These are phyloP conservation scores for Lentinus brumalis DNA, from an alignment of 768 basidiomycete genomes.

Conservation along the genomic window DNA sequence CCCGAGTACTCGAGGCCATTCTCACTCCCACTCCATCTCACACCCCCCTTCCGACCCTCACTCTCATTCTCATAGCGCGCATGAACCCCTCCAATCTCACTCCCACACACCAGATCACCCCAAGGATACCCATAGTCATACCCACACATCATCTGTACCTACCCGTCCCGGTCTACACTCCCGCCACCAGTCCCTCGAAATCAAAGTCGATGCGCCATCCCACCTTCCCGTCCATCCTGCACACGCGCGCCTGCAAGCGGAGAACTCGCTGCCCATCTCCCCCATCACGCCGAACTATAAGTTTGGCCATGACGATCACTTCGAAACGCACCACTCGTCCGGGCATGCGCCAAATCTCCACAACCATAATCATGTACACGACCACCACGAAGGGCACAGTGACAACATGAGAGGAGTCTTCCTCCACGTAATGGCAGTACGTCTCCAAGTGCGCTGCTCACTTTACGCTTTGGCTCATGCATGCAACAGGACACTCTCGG, in stretches of 20 bases:
- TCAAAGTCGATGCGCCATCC: constrained; percentile 23
- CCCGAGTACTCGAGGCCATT: constrained; percentile 24
- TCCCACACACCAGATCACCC: constrained; percentile 10
- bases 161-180: constrained; percentile 15
- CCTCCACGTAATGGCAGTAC: constrained; percentile 92
- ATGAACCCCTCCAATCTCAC: constrained; percentile 10
- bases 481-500: constrained; percentile 82
- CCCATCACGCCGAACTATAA: constrained; percentile 70
- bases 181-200: constrained; percentile 21
- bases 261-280: constrained; percentile 34
- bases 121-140: constrained; percentile 21
- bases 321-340: constrained; percentile 42
- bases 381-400: constrained; percentile 79
- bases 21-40: constrained; percentile 30
- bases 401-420: constrained; percentile 99
- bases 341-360: constrained; percentile 48
- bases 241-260: constrained; percentile 24
- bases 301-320: constrained; percentile 56
- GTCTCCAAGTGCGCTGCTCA: constrained; percentile 26
- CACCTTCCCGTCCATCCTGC: constrained; percentile 25
- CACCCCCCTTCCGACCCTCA: constrained; percentile 27
- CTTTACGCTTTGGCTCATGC: not conserved
- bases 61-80: constrained; percentile 30
- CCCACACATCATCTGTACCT: constrained; percentile 15
- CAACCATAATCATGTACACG: constrained; percentile 50